A percentile compares a stretch with the other conserved stretches of the same genome.
Conservation (phyloP, 2,329 filamentous ascomycete genomes). For the Annulohypoxylon truncatum region DNA sequence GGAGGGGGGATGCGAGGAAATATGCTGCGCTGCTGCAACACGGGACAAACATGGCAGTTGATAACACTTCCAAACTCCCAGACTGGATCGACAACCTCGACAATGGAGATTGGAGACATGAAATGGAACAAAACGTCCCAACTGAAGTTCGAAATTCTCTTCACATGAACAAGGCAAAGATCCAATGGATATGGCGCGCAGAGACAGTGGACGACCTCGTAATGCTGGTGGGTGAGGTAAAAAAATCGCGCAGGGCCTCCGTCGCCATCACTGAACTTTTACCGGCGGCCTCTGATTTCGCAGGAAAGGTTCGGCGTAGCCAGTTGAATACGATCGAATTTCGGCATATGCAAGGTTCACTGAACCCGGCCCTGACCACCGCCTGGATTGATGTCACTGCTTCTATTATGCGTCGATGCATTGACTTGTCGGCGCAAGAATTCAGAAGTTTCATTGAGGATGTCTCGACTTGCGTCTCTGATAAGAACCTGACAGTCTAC, state of each 20-base stretch:
- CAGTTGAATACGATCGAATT: constrained; percentile 35
- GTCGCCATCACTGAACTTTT: constrained; percentile 29
- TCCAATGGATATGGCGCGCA: constrained; percentile 36
- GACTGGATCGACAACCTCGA: constrained; percentile 16
- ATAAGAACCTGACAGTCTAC: constrained; percentile 3
- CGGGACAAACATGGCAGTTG: constrained; percentile 31
- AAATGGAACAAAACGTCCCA: constrained; percentile 36
- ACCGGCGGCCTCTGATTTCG: constrained; percentile 23
- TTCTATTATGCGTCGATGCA: constrained; percentile 30
- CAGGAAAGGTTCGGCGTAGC: constrained; percentile 31
- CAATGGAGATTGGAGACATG: constrained; percentile 18
- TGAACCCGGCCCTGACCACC: constrained; percentile 22
- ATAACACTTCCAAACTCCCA: constrained; percentile 21
- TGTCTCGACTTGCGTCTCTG: constrained; percentile 5
- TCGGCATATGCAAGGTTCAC: constrained; percentile 37
- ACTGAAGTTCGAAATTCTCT: constrained; percentile 5
- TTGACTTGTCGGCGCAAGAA: constrained; percentile 12
- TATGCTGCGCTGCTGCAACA: constrained; percentile 30
- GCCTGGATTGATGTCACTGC: constrained; percentile 32
- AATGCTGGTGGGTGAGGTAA: constrained; percentile 25
- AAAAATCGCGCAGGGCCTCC: constrained; percentile 26
- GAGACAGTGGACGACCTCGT: constrained; percentile 30
- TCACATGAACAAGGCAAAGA: constrained; percentile 21
- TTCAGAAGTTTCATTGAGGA: constrained; percentile 10
- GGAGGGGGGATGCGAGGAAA: constrained; percentile 25